Conservation (phyloP, 2,329 filamentous ascomycete genomes). For the Sarocladium brachiariae region DNA sequence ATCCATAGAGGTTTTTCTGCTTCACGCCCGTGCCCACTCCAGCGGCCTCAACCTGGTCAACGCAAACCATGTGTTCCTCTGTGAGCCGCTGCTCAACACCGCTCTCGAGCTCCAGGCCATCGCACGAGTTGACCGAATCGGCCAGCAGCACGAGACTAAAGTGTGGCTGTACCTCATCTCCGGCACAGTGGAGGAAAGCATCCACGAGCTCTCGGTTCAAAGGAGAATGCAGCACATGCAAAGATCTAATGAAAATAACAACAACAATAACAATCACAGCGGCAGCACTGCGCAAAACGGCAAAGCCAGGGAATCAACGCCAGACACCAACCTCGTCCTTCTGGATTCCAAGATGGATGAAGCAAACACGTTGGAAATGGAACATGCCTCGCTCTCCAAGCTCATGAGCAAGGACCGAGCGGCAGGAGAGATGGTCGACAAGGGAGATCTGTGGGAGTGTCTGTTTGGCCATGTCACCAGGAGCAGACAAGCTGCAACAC, state of each 20-base stretch:
- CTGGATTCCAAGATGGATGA: slow-evolving; percentile 63
- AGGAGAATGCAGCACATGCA: slow-evolving; percentile 73
- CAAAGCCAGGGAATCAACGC: slow-evolving; percentile 32
- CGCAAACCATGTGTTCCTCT: slow-evolving; percentile 89
- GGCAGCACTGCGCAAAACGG: slow-evolving; percentile 11
- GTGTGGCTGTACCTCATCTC: slow-evolving; percentile 95
- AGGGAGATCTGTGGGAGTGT: slow-evolving; percentile 81
- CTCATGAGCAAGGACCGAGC: slow-evolving; percentile 63
- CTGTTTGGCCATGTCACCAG: slow-evolving; percentile 60
- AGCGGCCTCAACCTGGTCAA: slow-evolving; percentile 88
- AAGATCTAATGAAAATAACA: slow-evolving; percentile 21
- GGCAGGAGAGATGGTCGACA: slow-evolving; percentile 72
- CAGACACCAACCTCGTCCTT: slow-evolving; percentile 37
- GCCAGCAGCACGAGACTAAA: slow-evolving; percentile 78
- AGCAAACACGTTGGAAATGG: slow-evolving; percentile 78
- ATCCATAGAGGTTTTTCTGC: slow-evolving; percentile 70
- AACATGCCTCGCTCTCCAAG: slow-evolving; percentile 62
- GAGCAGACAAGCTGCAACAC: slow-evolving; percentile 9
- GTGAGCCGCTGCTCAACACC: slow-evolving; percentile 88
- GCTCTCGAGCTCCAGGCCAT: slow-evolving; percentile 93
- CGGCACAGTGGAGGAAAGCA: slow-evolving; percentile 84
- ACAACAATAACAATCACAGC: slow-evolving; percentile 17
- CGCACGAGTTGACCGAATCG: slow-evolving; percentile 89
- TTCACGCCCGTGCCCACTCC: slow-evolving; percentile 83
- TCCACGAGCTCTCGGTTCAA: slow-evolving; percentile 78